Evolutionary conservation across 2,329 filamentous ascomycete genomes (phyloP).

Genomic region (Trichoderma afroharzianum): DNA sequence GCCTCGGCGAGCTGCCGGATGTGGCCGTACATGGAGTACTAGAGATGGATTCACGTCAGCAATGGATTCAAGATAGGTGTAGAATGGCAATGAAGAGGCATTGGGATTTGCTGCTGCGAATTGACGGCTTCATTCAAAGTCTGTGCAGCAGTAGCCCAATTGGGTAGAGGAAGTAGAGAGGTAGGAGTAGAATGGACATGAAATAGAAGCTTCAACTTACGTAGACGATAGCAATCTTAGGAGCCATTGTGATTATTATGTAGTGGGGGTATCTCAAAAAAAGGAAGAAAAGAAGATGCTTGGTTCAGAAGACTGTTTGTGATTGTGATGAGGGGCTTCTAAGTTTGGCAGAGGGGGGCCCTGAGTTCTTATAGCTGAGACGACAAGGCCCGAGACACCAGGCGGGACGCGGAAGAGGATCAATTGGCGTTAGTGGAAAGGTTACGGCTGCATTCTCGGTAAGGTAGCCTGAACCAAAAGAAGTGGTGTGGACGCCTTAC

Average conservation of each 20-base stretch:
- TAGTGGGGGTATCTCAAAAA: constrained; percentile 9
- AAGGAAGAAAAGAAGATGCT: constrained; percentile 8
- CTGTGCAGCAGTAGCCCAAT: neutral
- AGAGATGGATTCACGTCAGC: neutral
- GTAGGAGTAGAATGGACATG: neutral
- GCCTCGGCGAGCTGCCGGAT: constrained; percentile 79
- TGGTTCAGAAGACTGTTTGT: neutral
- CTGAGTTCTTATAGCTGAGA: constrained; percentile 26
- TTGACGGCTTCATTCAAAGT: neutral
- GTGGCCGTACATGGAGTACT: constrained; percentile 97
- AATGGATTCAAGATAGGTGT: neutral
- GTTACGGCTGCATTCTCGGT: neutral
- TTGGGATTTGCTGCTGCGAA: too few relatives aligned
- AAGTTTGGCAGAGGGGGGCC: constrained; percentile 4
- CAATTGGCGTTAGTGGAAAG: constrained; percentile 7
- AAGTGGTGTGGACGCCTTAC: neutral
- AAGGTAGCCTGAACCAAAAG: neutral
- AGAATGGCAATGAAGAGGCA: neutral
- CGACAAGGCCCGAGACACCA: neutral
- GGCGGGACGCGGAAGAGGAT: neutral
- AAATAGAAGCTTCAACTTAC: constrained; percentile 49
- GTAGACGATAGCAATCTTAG: constrained; percentile 87
- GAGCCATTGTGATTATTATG: constrained; percentile 63
- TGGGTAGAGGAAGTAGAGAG: neutral
- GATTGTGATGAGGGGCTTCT: constrained; percentile 1